These are phyloP conservation scores for Sungouiella thailandica DNA, from an alignment of 805 yeast species.

Conservation along the genomic window DNA sequence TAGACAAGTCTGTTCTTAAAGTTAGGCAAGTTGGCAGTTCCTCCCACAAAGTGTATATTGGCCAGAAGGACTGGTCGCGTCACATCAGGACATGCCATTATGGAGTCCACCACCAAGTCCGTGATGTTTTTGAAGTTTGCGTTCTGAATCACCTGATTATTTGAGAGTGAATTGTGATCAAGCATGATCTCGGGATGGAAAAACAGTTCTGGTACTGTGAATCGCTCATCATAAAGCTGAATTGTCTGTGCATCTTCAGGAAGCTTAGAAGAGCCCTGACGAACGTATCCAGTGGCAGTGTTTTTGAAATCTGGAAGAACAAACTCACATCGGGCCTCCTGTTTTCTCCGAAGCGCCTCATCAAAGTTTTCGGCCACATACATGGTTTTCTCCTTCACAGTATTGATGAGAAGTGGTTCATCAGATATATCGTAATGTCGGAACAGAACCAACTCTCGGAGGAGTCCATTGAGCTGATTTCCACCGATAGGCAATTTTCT, in stretches of 20 bases:
- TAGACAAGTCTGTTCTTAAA: conserved; percentile 54
- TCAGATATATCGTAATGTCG: conserved; percentile 92
- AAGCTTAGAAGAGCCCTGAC: conserved; percentile 23
- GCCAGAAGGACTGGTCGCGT: conserved; percentile 70
- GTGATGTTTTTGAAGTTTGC: conserved; percentile 65
- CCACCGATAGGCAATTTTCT: conserved; percentile 85
- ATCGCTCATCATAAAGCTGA: conserved; percentile 75
- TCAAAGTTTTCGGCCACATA: conserved; percentile 61
- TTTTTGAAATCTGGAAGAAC: conserved; percentile 85
- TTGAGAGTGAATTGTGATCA: conserved; percentile 28
- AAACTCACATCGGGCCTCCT: conserved; percentile 52
- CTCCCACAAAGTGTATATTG: conserved; percentile 80
- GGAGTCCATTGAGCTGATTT: conserved; percentile 69
- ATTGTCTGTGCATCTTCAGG: conserved; percentile 59
- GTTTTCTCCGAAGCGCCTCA: conserved; percentile 36
- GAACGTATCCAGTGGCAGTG: conserved; percentile 69
- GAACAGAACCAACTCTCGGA: conserved; percentile 81
- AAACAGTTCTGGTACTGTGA: conserved; percentile 78
- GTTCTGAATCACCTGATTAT: conserved; percentile 27
- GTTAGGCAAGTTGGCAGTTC: conserved; percentile 68
- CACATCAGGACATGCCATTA: conserved; percentile 68
- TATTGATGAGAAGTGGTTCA: conserved; percentile 78
- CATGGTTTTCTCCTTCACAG: conserved; percentile 76
- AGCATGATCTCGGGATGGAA: conserved; percentile 74
- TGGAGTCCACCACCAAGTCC: conserved; percentile 69